Evolutionary conservation across 2,329 filamentous ascomycete genomes (phyloP).

Genomic region (Cordyceps javanica): DNA sequence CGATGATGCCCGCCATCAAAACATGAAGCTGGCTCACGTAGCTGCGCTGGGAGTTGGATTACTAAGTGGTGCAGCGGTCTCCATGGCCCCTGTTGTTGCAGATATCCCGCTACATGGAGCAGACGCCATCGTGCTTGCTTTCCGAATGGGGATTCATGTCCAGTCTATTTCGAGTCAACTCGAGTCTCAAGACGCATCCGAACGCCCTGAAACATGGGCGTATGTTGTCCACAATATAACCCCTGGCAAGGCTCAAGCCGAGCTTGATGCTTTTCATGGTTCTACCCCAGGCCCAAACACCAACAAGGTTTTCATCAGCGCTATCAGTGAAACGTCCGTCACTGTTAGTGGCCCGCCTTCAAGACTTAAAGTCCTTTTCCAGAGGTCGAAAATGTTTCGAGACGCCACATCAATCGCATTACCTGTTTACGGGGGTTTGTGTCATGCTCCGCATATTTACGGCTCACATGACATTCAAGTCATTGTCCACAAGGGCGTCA

Average conservation of each 20-base stretch:
- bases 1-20: neutral
- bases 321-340: slow-evolving; percentile 24
- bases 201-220: slow-evolving; percentile 31
- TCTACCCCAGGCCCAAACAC: slow-evolving; percentile 20
- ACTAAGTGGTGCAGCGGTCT: slow-evolving; percentile 34
- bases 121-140: slow-evolving; percentile 36
- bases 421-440: slow-evolving; percentile 32
- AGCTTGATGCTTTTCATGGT: slow-evolving; percentile 26
- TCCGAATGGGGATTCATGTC: slow-evolving; percentile 39
- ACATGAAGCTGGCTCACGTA: slow-evolving; percentile 17
- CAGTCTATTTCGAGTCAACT: slow-evolving; percentile 35
- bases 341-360: slow-evolving; percentile 33
- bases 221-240: slow-evolving; percentile 32
- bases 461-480: slow-evolving; percentile 21
- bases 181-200: slow-evolving; percentile 25
- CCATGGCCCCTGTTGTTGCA: slow-evolving; percentile 30
- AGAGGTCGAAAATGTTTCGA: slow-evolving; percentile 18
- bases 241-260: slow-evolving; percentile 26
- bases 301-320: slow-evolving; percentile 37
- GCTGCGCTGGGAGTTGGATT: slow-evolving; percentile 40
- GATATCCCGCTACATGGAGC: slow-evolving; percentile 36
- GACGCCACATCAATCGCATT: slow-evolving; percentile 25
- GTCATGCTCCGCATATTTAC: slow-evolving; percentile 37
- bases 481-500: slow-evolving; percentile 19
- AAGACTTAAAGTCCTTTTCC: slow-evolving; percentile 22